Percentiles rank a stretch among this genome's conserved stretches.
These are phyloP conservation scores for Cornus controversa DNA, from an alignment of 148 eudicot genomes.

Conservation along the genomic window DNA sequence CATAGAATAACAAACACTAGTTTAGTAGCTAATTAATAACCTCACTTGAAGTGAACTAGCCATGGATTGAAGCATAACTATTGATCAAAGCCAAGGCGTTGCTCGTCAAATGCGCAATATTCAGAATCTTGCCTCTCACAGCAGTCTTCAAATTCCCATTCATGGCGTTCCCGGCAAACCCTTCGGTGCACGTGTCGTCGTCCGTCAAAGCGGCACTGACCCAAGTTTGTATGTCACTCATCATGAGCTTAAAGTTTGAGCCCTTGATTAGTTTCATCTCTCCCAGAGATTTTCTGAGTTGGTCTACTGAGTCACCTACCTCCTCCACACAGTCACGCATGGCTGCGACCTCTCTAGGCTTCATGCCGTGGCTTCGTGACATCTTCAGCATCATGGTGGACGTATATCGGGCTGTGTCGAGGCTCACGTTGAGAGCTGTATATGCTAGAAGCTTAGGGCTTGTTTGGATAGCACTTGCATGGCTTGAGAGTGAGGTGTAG, in stretches of 20 bases:
- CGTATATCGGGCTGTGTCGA: slow-evolving; percentile 38
- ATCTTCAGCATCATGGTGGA: slow-evolving; percentile 27
- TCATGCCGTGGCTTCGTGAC: slow-evolving; percentile 18
- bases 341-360: slow-evolving; percentile 17
- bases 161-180: slow-evolving; percentile 33
- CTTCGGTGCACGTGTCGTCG: slow-evolving; percentile 43
- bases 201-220: slow-evolving; percentile 52
- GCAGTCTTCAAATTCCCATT: slow-evolving; percentile 30
- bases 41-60: background rate
- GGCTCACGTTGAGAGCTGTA: slow-evolving; percentile 42
- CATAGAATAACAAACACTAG: too few species aligned
- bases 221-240: slow-evolving; percentile 56
- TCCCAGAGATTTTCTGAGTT: slow-evolving; percentile 22
- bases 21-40: too few species aligned
- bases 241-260: slow-evolving; percentile 11
- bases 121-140: slow-evolving; percentile 28
- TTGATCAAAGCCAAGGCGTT: slow-evolving; percentile 54
- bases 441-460: slow-evolving; percentile 40
- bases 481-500: slow-evolving; percentile 45
- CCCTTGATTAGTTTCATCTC: slow-evolving; percentile 29
- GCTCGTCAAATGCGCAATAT: slow-evolving; percentile 42
- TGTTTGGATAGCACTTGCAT: slow-evolving; percentile 38
- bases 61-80: slow-evolving; percentile 7
- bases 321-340: slow-evolving; percentile 23
- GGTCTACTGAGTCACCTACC: slow-evolving; percentile 11